Conservation (phyloP, 768 basidiomycete species). For the Stropharia rugosoannulata region DNA sequence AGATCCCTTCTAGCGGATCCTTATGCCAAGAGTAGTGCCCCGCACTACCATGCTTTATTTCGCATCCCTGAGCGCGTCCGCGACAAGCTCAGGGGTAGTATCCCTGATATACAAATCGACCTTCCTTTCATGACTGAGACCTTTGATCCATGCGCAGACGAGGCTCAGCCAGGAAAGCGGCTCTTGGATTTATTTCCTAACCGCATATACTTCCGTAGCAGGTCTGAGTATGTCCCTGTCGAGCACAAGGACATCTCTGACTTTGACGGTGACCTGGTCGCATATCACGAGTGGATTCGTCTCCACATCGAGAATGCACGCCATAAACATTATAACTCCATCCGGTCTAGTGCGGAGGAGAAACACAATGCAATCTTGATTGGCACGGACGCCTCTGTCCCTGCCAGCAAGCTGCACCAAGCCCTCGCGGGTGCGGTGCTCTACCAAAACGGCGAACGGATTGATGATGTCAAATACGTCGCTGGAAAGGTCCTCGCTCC, state of each 20-base stretch:
- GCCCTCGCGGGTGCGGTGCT: neutral
- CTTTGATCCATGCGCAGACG: neutral
- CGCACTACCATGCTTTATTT: too few relatives aligned
- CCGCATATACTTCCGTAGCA: neutral
- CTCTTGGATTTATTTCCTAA: neutral
- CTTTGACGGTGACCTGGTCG: neutral
- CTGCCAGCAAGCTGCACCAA: neutral
- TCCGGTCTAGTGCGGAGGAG: neutral
- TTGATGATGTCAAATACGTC: too few relatives aligned
- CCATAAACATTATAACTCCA: neutral
- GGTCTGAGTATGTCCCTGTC: neutral
- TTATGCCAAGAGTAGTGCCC: too few relatives aligned
- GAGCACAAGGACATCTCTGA: neutral
- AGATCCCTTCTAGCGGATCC: too few relatives aligned
- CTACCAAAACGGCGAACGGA: too few relatives aligned
- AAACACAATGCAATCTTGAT: too few relatives aligned
- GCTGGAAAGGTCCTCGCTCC: neutral
- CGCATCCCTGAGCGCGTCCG: too few relatives aligned
- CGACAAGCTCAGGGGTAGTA: neutral
- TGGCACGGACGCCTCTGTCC: neutral
- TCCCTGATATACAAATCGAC: neutral
- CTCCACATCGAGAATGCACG: neutral
- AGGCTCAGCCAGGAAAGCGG: neutral
- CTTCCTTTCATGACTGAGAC: neutral
- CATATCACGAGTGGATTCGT: neutral